A percentile compares a stretch with the other conserved stretches of the same genome.
Evolutionary conservation across 129 eudicot species (phyloP).

Genomic region (Chrysanthemum seticuspe): DNA sequence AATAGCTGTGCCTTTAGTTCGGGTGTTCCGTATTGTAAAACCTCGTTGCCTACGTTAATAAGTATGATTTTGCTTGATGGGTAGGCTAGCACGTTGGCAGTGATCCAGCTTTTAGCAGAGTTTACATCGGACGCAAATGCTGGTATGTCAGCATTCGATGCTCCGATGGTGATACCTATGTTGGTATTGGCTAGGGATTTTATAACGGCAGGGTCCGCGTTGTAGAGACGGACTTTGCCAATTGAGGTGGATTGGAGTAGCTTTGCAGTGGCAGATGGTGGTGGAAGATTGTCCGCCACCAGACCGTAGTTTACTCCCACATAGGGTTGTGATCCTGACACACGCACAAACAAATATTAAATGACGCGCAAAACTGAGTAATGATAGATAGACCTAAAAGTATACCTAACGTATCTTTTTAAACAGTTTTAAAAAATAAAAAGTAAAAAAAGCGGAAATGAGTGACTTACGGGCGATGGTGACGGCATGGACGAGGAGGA

Average conservation of each 20-base stretch:
- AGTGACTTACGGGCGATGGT: conserved; percentile 38
- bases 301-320: conserved; percentile 76
- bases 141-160: conserved; percentile 62
- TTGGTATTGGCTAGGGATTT: conserved; percentile 65
- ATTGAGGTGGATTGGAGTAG: conserved; percentile 62
- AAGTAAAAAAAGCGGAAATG: neutral
- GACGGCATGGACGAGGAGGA: conserved; percentile 31
- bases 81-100: conserved; percentile 48
- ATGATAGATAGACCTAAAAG: neutral
- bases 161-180: conserved; percentile 61
- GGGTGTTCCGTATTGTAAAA: conserved; percentile 49
- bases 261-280: conserved; percentile 61
- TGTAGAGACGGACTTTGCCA: conserved; percentile 63
- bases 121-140: conserved; percentile 54
- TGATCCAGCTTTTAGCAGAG: conserved; percentile 57
- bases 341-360: neutral
- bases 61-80: conserved; percentile 62
- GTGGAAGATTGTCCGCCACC: conserved; percentile 82
- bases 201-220: conserved; percentile 56
- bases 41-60: conserved; percentile 88
- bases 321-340: conserved; percentile 52
- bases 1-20: conserved; percentile 47
- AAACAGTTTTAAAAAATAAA: neutral
- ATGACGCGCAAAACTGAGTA: neutral
- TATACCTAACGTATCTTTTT: neutral